phyloP scores from a whole-genome alignment of 768 basidiomycete species.

The Boletellus ananas region DNA sequence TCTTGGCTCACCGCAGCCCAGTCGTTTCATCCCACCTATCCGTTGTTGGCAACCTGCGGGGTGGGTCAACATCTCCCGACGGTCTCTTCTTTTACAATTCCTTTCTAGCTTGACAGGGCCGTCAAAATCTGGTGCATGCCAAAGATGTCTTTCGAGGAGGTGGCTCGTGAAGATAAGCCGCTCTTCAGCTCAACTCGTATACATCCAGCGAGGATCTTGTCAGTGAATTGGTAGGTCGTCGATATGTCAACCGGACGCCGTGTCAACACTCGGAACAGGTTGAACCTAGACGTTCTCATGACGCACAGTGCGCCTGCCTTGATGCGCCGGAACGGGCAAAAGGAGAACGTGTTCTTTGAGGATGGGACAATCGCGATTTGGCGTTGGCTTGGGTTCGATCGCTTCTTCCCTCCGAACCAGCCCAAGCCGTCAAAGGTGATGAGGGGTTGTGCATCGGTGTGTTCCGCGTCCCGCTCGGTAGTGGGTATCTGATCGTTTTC shows the following conservation, averaged over 20 bases:
- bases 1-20: constrained; percentile 23
- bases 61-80: constrained; percentile 38
- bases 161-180: constrained; percentile 69
- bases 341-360: constrained; percentile 30
- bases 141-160: constrained; percentile 31
- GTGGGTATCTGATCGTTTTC: constrained; percentile 1
- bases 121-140: constrained; percentile 75
- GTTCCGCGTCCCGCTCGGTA: constrained; percentile 13
- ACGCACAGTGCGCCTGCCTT: constrained; percentile 53
- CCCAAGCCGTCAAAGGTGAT: constrained; percentile 35
- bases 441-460: constrained; percentile 59
- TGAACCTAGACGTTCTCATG: constrained; percentile 51
- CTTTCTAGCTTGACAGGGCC: constrained; percentile 58
- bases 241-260: background rate
- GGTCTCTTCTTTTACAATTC: background rate
- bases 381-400: constrained; percentile 63
- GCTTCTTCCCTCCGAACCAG: constrained; percentile 56
- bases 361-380: constrained; percentile 57
- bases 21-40: constrained; percentile 65
- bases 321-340: constrained; percentile 33
- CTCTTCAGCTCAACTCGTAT: constrained; percentile 65
- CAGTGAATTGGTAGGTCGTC: constrained; percentile 53
- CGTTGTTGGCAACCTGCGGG: constrained; percentile 74
- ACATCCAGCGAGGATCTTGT: constrained; percentile 62
- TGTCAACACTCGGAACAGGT: constrained; percentile 37